These are phyloP conservation scores for Cryptococcus floricola DNA, from an alignment of 1,284 basidiomycete species.

Conservation along the genomic window DNA sequence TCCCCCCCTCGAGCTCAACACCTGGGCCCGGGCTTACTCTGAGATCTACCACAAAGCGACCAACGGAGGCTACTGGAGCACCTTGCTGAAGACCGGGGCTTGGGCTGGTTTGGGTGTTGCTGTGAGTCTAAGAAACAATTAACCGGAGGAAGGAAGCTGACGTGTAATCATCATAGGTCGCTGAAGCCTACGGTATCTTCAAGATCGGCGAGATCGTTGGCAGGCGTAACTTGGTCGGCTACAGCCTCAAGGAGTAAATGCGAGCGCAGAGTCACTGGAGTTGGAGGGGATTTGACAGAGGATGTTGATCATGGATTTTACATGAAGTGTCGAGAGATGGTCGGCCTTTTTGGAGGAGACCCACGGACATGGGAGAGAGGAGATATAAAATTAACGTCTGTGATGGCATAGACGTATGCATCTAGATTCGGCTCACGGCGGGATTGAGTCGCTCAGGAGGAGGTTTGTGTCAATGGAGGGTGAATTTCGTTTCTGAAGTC, in stretches of 20 bases:
- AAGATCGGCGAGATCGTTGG: slow-evolving; percentile 89
- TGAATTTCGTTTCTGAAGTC: too few species aligned
- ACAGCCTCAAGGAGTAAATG: slow-evolving; percentile 55
- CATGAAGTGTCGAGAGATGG: neutral
- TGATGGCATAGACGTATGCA: neutral
- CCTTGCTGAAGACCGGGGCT: slow-evolving; percentile 67
- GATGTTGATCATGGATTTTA: neutral
- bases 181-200: slow-evolving; percentile 58
- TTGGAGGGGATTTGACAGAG: neutral
- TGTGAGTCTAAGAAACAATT: slow-evolving; percentile 58
- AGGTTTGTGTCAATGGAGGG: too few species aligned
- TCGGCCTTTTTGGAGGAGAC: neutral
- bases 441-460: too few species aligned
- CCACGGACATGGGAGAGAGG: slow-evolving; percentile 1
- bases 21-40: slow-evolving; percentile 67
- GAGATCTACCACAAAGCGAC: slow-evolving; percentile 66
- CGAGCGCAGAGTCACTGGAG: neutral
- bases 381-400: neutral
- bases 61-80: slow-evolving; percentile 66
- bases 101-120: slow-evolving; percentile 76
- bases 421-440: neutral
- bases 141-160: neutral
- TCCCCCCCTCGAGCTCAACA: slow-evolving; percentile 66
- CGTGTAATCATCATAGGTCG: slow-evolving; percentile 37
- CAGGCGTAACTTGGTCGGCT: slow-evolving; percentile 76